Evolutionary conservation across 345 rosid genomes (phyloP), one percentile per base, ranked within the genome.

Genomic region (Streptanthus diversifolius): DNA sequence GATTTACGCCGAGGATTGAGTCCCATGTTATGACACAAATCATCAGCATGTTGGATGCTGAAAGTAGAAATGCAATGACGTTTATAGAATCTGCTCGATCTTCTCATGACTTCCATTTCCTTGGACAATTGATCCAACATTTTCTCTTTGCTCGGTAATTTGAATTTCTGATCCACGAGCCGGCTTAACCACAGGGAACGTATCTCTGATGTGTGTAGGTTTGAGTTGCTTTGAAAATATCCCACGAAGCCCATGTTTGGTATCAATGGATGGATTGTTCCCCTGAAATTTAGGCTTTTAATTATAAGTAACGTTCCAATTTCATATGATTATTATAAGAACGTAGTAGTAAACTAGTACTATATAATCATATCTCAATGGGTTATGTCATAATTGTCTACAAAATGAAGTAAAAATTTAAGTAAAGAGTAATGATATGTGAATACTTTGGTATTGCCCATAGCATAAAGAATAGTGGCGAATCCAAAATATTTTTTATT

Each of bases 1-100:
- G 79, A 61, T 82, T 93, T 93, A 80, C 98, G 82, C 86, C 86
- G 80, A 41, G 87, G 63, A 49, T 69, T 83, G 85, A 90, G 83
- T 8, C 95, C 95, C 91, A 92, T 88, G 73, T 92, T 95, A 58
- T 81, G 74, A 66, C 96, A 92, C 48, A 92, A 68, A 52, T 87
- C 97, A 68, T 93, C 95, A 0, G 86, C 84, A 70, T 90, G 96
- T 56, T 87, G 86, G 81, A 93, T 93, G 76, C 98, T 93, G 77
- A 76, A 90, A 13, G 98, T 90, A 14, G 98, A 86, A 17, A 90
- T 90, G 82, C 98, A 93, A 45, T 89, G 92, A 73, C 90, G 85
- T 43, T 87, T 83, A 75, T 89, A 87, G 71, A 90, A 93, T 76
- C 97, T 82, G 40, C 90, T 86, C 1, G 87, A 78, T 71, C 80